A percentile compares a stretch with the other conserved stretches of the same genome.
Evolutionary conservation across 2,329 filamentous ascomycete species (phyloP).

Genomic region (Penicillium polonicum): DNA sequence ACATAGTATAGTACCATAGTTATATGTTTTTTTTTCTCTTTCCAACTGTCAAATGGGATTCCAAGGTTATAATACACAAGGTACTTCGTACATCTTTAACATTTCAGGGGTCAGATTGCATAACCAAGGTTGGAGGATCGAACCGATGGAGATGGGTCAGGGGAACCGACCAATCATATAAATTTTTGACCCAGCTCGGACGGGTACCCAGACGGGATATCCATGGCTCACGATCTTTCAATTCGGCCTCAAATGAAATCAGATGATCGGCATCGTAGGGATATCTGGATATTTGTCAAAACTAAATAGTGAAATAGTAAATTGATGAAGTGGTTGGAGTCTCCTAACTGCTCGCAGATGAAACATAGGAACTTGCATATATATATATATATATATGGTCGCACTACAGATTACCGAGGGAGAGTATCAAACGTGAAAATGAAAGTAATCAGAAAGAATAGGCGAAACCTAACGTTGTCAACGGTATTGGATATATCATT

Average conservation of each 20-base stretch:
- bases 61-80: too few species aligned
- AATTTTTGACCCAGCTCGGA: not conserved
- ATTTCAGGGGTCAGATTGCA: not conserved
- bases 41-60: too few species aligned
- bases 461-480: not conserved
- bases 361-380: not conserved
- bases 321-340: not conserved
- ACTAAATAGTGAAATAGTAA: too few species aligned
- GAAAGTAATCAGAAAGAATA: slow-evolving; percentile 1
- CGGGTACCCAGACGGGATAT: slow-evolving; percentile 2
- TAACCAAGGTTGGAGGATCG: not conserved
- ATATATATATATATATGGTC: slow-evolving; percentile 3
- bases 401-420: not conserved
- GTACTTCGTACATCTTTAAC: too few species aligned
- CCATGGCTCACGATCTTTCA: not conserved
- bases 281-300: not conserved
- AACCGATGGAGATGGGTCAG: not conserved
- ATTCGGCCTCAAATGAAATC: not conserved
- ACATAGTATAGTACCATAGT: too few species aligned
- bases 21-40: too few species aligned
- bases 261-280: not conserved
- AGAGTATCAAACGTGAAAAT: not conserved
- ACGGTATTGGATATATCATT: not conserved
- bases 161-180: not conserved
- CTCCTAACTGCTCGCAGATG: slow-evolving; percentile 6